phyloP scores from a whole-genome alignment of 2,329 filamentous ascomycete species.

The Cladophialophora chaetospira region DNA sequence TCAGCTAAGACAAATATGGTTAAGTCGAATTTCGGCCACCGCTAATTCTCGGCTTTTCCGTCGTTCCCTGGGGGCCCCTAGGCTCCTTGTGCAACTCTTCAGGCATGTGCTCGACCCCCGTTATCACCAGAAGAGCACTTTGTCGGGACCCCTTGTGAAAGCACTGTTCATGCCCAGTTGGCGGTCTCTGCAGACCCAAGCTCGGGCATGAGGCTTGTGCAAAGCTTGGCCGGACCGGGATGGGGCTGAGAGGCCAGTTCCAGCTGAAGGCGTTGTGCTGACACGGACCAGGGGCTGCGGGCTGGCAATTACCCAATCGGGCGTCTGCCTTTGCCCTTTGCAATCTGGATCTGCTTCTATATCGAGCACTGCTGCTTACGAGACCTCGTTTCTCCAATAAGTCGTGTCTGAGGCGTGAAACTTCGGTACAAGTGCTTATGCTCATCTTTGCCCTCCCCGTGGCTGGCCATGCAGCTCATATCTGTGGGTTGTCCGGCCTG shows the following conservation, averaged over 20 bases:
- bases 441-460: slow-evolving; percentile 4
- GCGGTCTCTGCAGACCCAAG: background rate
- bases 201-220: slow-evolving; percentile 10
- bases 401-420: slow-evolving; percentile 5
- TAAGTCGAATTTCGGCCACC: slow-evolving; percentile 1
- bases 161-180: background rate
- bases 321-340: background rate
- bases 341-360: slow-evolving; percentile 21
- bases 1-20: no score
- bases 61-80: no score
- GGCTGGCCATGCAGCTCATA: background rate
- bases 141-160: no score
- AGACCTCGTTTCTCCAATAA: slow-evolving; percentile 2
- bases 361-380: slow-evolving; percentile 23
- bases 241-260: background rate
- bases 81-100: no score
- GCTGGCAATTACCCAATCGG: slow-evolving; percentile 15
- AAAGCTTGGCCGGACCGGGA: slow-evolving; percentile 10
- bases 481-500: background rate
- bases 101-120: background rate
- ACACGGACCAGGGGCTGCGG: slow-evolving; percentile 12
- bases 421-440: slow-evolving; percentile 26
- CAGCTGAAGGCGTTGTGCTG: slow-evolving; percentile 17
- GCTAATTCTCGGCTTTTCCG: no score
- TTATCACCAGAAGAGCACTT: no score